Base-by-base conservation (phyloP, 2,329 filamentous ascomycete genomes). In the Verticillium klebahnii region DNA sequence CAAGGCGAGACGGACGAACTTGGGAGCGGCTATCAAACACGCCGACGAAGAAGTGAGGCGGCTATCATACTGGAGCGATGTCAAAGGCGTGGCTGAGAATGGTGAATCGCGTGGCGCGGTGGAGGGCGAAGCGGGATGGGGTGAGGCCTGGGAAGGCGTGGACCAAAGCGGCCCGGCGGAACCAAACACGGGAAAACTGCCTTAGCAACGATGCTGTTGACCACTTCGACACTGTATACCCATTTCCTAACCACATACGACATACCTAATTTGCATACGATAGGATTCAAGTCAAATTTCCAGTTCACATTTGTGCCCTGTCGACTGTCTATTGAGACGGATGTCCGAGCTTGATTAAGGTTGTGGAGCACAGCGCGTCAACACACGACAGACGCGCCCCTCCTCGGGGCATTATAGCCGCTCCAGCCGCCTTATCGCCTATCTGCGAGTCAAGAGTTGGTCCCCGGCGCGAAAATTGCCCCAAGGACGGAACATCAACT, bases 41-140 rank as follows among this genome's bases (percentile, higher is more conserved):
- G 92, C 92, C 2, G 90, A 94, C 65, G 87, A 89, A 68, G 91
- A 97, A 70, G 89, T 96, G 58, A 88, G 88, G 62, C 88, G 84
- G 63, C 79, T 97, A 7, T 92, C 96, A 58, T 96, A 93, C 72
- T 97, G 94, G 89, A 93, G 90, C 70, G 91, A 96, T 71, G 85
- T 92, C 65, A 91, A 88, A 73, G 84, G 84, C 17, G 87, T 92
- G 76, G 84, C 88, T 0, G 80, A 82, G 65, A 75, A 74, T 12
- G 83, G 83, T 36, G 77, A 82, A 59, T 74, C 80, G 2, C 74
- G 72, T 37, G 73, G 77, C 19, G 81, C 79, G 2, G 77, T 81
- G 2, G 79, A 80, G 61, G 65, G 70, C 15, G 62, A 73, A 64
- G 73, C 77, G 57, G 78, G 78, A 8, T 81, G 79, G 79, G 72